Percentiles rank a stretch among this genome's conserved stretches.
These are phyloP conservation scores for Arxiozyma slooffiae DNA, from an alignment of 1,139 yeast species.

Conservation along the genomic window DNA sequence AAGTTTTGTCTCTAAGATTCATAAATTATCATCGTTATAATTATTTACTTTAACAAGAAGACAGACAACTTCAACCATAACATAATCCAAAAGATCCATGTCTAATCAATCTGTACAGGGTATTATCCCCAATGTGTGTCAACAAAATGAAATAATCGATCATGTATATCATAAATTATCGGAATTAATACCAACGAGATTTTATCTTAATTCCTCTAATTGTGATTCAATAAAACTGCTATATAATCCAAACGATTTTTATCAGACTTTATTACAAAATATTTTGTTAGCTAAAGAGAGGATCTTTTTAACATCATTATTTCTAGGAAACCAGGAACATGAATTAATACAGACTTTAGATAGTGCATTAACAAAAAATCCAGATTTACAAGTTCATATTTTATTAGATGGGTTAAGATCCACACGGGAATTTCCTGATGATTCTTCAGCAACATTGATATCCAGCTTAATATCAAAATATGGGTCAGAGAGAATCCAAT, in stretches of 20 bases:
- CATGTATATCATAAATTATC: neutral
- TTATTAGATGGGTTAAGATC: slow-evolving; percentile 86
- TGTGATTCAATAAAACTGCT: slow-evolving; percentile 33
- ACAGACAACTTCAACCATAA: neutral
- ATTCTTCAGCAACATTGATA: slow-evolving; percentile 66
- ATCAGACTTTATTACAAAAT: slow-evolving; percentile 47
- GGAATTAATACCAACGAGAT: neutral
- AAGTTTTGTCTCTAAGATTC: neutral
- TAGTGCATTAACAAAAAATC: slow-evolving; percentile 49
- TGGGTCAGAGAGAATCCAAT: slow-evolving; percentile 64
- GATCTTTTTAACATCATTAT: slow-evolving; percentile 74
- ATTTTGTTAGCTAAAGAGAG: slow-evolving; percentile 47
- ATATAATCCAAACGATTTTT: slow-evolving; percentile 60
- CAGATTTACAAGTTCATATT: slow-evolving; percentile 56
- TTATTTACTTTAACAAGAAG: neutral
- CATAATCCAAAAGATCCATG: neutral
- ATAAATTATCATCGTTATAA: neutral
- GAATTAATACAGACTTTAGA: slow-evolving; percentile 59
- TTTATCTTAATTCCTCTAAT: slow-evolving; percentile 1
- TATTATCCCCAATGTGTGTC: neutral
- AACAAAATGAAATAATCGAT: neutral
- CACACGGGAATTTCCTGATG: slow-evolving; percentile 78
- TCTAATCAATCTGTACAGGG: neutral
- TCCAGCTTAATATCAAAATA: slow-evolving; percentile 57
- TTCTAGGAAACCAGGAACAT: slow-evolving; percentile 72